These are phyloP conservation scores for Paraleonurus japonicus DNA, from an alignment of 257 asterid species.

Conservation along the genomic window DNA sequence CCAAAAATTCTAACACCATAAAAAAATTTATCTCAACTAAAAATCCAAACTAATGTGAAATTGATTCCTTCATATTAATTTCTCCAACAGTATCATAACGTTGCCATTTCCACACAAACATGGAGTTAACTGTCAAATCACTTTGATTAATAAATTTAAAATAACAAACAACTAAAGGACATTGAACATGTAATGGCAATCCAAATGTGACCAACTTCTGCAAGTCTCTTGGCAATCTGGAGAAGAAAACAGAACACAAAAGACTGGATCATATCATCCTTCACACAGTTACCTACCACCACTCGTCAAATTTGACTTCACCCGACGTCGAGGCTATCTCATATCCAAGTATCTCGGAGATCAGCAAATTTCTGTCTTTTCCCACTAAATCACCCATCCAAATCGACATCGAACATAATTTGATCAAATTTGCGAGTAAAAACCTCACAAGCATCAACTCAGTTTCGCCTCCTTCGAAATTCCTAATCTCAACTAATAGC, in stretches of 20 bases:
- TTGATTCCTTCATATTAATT: too few species aligned
- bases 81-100: too few species aligned
- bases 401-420: not conserved
- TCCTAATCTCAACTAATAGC: not conserved
- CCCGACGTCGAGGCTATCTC: slow-evolving; percentile 1
- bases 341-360: not conserved
- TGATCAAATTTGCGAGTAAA: slow-evolving; percentile 9
- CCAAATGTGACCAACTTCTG: not conserved
- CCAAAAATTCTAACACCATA: too few species aligned
- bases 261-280: not conserved
- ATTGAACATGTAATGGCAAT: not conserved
- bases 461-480: slow-evolving; percentile 14
- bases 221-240: not conserved
- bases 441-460: slow-evolving; percentile 20
- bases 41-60: too few species aligned
- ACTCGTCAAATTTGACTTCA: not conserved
- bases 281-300: not conserved
- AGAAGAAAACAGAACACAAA: not conserved
- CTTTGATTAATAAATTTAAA: not conserved
- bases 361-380: not conserved
- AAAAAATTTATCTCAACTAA: too few species aligned
- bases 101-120: not conserved
- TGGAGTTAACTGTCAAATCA: not conserved
- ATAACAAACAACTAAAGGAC: not conserved
- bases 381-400: not conserved